A percentile compares a stretch with the other conserved stretches of the same genome.
Conservation (phyloP, 352 stramenopile genomes). For the Pythium chondricola region DNA sequence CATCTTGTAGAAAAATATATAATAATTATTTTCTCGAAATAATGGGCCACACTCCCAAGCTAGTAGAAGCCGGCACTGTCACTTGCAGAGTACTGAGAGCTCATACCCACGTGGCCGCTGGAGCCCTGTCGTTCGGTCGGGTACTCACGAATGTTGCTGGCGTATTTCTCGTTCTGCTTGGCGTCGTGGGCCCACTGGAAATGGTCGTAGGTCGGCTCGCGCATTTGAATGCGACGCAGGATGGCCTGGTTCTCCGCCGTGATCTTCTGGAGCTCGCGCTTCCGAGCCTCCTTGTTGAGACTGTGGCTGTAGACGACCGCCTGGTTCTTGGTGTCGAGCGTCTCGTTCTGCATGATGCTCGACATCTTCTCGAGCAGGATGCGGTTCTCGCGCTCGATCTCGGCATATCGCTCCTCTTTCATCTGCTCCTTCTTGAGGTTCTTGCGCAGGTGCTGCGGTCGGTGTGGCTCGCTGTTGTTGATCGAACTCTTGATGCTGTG, state of each 20-base stretch:
- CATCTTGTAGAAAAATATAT: slow-evolving; percentile 2
- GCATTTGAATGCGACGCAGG: slow-evolving; percentile 85
- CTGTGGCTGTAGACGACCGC: slow-evolving; percentile 68
- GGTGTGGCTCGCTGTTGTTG: slow-evolving; percentile 90
- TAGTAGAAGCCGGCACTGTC: slow-evolving; percentile 26
- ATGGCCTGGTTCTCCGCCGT: slow-evolving; percentile 85
- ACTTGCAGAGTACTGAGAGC: slow-evolving; percentile 50
- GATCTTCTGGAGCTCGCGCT: slow-evolving; percentile 84
- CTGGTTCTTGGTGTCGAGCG: slow-evolving; percentile 84
- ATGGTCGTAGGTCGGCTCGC: slow-evolving; percentile 87
- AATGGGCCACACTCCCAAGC: neutral
- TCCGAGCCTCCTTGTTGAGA: slow-evolving; percentile 78
- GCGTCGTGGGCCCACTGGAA: slow-evolving; percentile 87
- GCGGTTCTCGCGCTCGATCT: slow-evolving; percentile 96
- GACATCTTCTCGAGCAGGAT: slow-evolving; percentile 97
- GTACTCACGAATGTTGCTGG: slow-evolving; percentile 87
- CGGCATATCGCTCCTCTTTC: slow-evolving; percentile 92
- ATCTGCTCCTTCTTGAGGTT: slow-evolving; percentile 97
- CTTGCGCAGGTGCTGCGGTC: slow-evolving; percentile 89
- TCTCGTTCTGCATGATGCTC: slow-evolving; percentile 90
- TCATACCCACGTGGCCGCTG: slow-evolving; percentile 37
- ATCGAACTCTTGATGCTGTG: slow-evolving; percentile 91
- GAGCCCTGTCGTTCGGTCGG: slow-evolving; percentile 36
- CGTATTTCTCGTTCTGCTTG: slow-evolving; percentile 77
- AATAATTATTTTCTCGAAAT: neutral